Percentiles rank a stretch among this genome's conserved stretches.
phyloP scores from a whole-genome alignment of 495 filamentous ascomycete genomes.

The Hypoxylon subgilvum region DNA sequence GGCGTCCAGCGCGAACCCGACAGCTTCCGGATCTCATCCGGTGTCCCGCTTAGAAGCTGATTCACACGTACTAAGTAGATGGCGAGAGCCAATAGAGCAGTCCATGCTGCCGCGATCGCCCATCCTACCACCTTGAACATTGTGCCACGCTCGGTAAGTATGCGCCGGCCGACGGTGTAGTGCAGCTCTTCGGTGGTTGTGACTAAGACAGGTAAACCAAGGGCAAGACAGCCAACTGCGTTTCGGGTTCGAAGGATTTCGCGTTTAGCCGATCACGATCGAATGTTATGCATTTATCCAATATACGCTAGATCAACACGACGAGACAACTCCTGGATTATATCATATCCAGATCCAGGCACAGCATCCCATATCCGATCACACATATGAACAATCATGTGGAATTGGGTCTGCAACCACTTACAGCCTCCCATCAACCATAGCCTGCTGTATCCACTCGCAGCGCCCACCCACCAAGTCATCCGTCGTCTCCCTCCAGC shows the following conservation, averaged over 20 bases:
- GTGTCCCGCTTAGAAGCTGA: slow-evolving; percentile 50
- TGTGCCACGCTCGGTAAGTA: not conserved
- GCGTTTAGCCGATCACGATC: not conserved
- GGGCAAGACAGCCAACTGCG: not conserved
- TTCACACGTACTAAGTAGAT: slow-evolving; percentile 60
- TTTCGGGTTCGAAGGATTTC: slow-evolving; percentile 1
- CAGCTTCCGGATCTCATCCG: slow-evolving; percentile 52
- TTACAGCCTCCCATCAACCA: slow-evolving; percentile 33
- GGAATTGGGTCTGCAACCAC: not conserved
- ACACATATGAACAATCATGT: too few species aligned
- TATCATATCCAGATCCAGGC: too few species aligned
- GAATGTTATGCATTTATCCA: not conserved
- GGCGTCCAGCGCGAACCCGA: slow-evolving; percentile 58
- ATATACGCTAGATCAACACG: not conserved
- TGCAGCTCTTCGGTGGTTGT: not conserved
- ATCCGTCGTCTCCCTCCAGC: slow-evolving; percentile 22
- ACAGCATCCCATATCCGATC: too few species aligned
- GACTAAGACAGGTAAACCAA: too few species aligned
- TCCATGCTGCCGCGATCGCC: slow-evolving; percentile 4
- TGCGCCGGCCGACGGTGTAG: not conserved
- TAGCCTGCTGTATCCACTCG: slow-evolving; percentile 55
- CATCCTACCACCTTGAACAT: slow-evolving; percentile 7
- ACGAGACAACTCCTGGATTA: too few species aligned
- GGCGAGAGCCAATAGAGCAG: slow-evolving; percentile 30
- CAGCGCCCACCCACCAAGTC: slow-evolving; percentile 40